A percentile compares a stretch with the other conserved stretches of the same genome.
These are phyloP conservation scores for Poa annua DNA, from an alignment of 176 grass and related monocot species.

Conservation along the genomic window DNA sequence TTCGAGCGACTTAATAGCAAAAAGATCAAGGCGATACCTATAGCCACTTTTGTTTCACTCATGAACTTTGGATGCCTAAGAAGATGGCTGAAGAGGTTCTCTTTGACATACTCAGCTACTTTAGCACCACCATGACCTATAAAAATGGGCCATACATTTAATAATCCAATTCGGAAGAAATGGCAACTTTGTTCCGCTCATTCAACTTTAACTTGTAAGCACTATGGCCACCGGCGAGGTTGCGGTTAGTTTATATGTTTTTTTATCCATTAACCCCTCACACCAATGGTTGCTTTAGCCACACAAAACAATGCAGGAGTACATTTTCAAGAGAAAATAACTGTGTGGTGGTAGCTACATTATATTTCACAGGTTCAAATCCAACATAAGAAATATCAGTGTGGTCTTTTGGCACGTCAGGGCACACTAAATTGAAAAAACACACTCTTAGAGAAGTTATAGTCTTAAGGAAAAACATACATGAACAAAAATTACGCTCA, in stretches of 20 bases:
- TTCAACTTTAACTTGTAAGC: conserved; percentile 17
- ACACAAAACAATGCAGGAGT: background rate
- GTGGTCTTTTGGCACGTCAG: background rate
- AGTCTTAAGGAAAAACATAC: background rate
- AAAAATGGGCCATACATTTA: conserved; percentile 26
- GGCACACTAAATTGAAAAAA: background rate
- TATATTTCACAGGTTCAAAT: background rate
- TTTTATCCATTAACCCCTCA: conserved; percentile 1
- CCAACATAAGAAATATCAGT: conserved; percentile 18
- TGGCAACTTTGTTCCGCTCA: background rate
- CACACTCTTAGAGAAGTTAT: background rate
- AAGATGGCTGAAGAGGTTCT: conserved; percentile 63
- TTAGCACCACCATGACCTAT: conserved; percentile 70
- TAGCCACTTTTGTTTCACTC: conserved; percentile 60
- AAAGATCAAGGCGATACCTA: conserved; percentile 38
- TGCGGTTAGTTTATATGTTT: background rate
- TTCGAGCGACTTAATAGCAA: background rate
- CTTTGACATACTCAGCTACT: conserved; percentile 72
- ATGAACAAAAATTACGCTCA: background rate
- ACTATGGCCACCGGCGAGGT: background rate
- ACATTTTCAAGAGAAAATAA: background rate
- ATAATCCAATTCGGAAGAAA: background rate
- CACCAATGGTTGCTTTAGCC: background rate
- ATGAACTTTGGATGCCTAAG: conserved; percentile 66
- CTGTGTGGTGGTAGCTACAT: background rate